Base-by-base conservation (phyloP, 495 filamentous ascomycete species). In the Aspergillus funiculosus region DNA sequence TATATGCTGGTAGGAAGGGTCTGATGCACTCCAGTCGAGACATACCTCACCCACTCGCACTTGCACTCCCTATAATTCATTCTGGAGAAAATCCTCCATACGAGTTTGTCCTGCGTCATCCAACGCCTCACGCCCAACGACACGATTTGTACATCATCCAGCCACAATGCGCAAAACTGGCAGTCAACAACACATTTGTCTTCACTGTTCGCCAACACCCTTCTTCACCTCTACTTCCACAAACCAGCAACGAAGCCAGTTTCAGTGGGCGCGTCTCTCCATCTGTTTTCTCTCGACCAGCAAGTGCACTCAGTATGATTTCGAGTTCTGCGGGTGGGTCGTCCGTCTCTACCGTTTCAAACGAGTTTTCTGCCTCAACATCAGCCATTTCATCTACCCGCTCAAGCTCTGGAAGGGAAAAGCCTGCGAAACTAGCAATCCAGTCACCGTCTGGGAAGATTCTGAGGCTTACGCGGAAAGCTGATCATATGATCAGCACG, bases 371-470 rank as follows among this genome's bases (percentile, higher is more conserved):
- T 0, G 68, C 68, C 0, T 72, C 68, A 5, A 72, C 68, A 2
- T 73, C 70, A 5, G 70, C 63, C 18, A 69, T 75, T 36, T 80
- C 81, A 15, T 85, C 83, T 9, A 72, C 67, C 2, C 64, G 59
- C n/a, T 72, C 72, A 1, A 46, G 47, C 17, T 67, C 67, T 5
- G 73, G 69, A 1, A 67, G 74, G 10, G 81, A 81, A 45, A 98
- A 98, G 62, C 89, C 94, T 3, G 92, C 94, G 8, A 98, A 98
- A 61, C 65, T 98, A 18, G 92, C 92, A 0, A 92, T 98, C 28
- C 92, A 98, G 66, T 86, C 86, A 2, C 92, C 92, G 0, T 83
- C 82, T n/a, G 94, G 94, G 36, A 98, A 96, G 68, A 95, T 98
- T 50, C 70, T 97, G 19, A 71, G 92, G 38, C 68, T 98, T 35